Evolutionary conservation across 73 alveolate genomes (phyloP).

Genomic region (Symbiodinium natans): DNA sequence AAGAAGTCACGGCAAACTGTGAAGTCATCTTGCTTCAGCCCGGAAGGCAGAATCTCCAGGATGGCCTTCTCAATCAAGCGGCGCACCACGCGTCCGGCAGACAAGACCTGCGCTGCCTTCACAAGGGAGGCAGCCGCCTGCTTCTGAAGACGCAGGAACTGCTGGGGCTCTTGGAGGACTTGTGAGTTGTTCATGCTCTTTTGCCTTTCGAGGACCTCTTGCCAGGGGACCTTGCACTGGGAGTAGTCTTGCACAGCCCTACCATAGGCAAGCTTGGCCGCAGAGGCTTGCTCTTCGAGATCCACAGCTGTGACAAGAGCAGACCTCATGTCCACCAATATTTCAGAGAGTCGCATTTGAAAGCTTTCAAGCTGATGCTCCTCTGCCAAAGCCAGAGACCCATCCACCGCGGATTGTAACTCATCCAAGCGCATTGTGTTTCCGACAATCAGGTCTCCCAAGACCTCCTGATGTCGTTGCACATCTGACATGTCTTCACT

Average conservation of each 20-base stretch:
- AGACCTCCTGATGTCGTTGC: neutral
- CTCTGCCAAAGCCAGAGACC: neutral
- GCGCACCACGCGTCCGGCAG: neutral
- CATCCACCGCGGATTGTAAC: neutral
- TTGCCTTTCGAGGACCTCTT: neutral
- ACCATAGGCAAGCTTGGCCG: neutral
- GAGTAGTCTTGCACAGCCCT: neutral
- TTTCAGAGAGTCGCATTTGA: neutral
- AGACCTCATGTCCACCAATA: neutral
- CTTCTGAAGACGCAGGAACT: neutral
- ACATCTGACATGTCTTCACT: neutral
- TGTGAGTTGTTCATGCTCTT: neutral
- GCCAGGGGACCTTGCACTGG: neutral
- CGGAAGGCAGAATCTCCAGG: neutral
- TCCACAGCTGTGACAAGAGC: neutral
- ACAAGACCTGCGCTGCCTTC: neutral
- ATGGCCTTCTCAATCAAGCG: neutral
- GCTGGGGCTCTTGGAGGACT: neutral
- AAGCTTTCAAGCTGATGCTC: neutral
- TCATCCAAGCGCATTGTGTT: neutral
- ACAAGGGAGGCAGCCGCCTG: neutral
- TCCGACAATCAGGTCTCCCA: neutral
- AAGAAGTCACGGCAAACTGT: neutral
- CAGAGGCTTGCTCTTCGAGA: neutral
- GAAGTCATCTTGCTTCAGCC: neutral